Evolutionary conservation across 768 basidiomycete genomes (phyloP).

Genomic region (Rhodotorula diobovata): DNA sequence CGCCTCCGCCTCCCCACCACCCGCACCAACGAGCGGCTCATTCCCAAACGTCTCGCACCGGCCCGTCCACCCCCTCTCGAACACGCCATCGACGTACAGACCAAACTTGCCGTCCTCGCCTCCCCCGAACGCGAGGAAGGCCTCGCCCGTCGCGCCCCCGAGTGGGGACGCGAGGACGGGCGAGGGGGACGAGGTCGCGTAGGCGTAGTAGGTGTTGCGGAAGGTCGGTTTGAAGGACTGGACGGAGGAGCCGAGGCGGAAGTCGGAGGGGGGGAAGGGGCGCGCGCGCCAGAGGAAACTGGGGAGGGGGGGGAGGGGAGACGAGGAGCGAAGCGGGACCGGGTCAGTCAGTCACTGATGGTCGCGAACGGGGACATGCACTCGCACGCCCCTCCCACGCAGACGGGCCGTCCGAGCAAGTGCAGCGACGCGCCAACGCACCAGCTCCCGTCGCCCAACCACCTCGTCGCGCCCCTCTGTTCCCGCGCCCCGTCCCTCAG

Average conservation of each 20-base stretch:
- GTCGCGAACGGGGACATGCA: too few species aligned
- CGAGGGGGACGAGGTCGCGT: slow-evolving; percentile 72
- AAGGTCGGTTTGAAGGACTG: slow-evolving; percentile 78
- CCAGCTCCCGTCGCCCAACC: slow-evolving; percentile 89
- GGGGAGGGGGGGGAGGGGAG: background rate
- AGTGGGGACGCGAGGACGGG: slow-evolving; percentile 52
- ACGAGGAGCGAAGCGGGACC: background rate
- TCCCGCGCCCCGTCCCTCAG: slow-evolving; percentile 56
- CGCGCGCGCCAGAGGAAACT: slow-evolving; percentile 70
- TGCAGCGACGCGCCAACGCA: slow-evolving; percentile 41
- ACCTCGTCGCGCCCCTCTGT: slow-evolving; percentile 46
- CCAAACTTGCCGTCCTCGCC: slow-evolving; percentile 79
- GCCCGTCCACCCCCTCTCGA: slow-evolving; percentile 78
- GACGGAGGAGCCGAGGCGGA: slow-evolving; percentile 47
- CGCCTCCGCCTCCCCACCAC: too few species aligned
- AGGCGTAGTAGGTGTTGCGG: slow-evolving; percentile 79
- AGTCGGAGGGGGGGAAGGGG: slow-evolving; percentile 31
- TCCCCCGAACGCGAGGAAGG: slow-evolving; percentile 17
- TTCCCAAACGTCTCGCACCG: slow-evolving; percentile 82
- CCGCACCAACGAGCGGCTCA: slow-evolving; percentile 48
- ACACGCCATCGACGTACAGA: slow-evolving; percentile 73
- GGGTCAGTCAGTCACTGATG: background rate
- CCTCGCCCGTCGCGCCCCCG: background rate
- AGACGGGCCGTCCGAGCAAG: background rate
- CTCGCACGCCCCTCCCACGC: too few species aligned